A percentile compares a stretch with the other conserved stretches of the same genome.
phyloP scores from a whole-genome alignment of 106 monocot genomes.

The Vanilla planifolia region DNA sequence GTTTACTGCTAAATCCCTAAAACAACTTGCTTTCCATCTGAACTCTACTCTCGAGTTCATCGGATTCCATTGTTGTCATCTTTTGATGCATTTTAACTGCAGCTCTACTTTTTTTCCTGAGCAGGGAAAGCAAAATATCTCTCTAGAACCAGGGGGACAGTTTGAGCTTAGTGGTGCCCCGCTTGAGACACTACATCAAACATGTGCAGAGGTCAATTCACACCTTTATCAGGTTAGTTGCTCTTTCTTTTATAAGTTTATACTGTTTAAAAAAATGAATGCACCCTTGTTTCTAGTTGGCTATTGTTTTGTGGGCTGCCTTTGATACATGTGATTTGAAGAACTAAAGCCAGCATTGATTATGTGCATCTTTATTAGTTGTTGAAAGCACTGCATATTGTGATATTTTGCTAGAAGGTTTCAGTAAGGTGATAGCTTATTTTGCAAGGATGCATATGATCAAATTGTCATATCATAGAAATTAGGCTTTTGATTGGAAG shows the following conservation, averaged over 20 bases:
- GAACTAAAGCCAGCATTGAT: neutral
- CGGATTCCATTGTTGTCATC: neutral
- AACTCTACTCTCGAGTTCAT: neutral
- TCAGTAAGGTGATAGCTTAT: too few relatives aligned
- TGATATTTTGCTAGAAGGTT: neutral
- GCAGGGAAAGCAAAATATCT: constrained; percentile 94
- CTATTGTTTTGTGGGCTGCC: neutral
- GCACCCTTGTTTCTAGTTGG: neutral
- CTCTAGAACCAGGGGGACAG: constrained; percentile 94
- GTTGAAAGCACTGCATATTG: neutral
- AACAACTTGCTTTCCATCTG: neutral
- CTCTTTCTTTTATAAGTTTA: neutral
- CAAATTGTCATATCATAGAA: too few relatives aligned
- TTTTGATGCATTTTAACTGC: neutral
- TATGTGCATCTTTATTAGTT: neutral
- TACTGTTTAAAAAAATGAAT: neutral
- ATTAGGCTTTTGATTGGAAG: too few relatives aligned
- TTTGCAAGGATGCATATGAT: too few relatives aligned
- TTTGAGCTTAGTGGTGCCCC: constrained; percentile 99
- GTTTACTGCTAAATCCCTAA: too few relatives aligned
- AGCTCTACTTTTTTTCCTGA: neutral
- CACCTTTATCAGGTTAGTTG: constrained; percentile 88
- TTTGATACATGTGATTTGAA: neutral
- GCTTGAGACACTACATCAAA: constrained; percentile 93
- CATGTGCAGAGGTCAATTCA: constrained; percentile 98